Evolutionary conservation across 2,329 filamentous ascomycete genomes (phyloP), one percentile per base, ranked within the genome.

Genomic region (Fusarium sambucinum): DNA sequence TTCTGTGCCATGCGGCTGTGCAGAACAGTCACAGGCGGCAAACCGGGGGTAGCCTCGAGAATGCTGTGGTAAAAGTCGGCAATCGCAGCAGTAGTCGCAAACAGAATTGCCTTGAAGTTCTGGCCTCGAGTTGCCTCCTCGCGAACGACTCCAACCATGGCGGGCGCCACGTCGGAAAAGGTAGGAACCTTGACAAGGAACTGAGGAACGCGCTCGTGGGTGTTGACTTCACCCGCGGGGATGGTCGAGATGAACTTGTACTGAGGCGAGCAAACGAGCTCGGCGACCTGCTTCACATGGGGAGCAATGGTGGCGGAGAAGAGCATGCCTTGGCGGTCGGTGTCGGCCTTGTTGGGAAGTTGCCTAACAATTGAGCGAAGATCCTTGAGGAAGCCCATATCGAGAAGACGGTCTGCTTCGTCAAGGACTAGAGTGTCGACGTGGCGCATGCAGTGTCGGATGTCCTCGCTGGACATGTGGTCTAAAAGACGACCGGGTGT

Each of bases 211-310:
- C 87, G 85, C 64, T 92, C 83, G 75, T 96, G 92, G 1, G 92
- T 96, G 65, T 90, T 91, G 29, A 85, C 83, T 74, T 97, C 93
- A 72, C 93, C 88, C 14, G 90, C 86, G 57, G 87, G 83, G 37
- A 97, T 90, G 54, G 92, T 96, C 51, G 92, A 91, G 75, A 97
- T 90, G 78, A 91, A 94, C 76, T 92, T 89, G 84, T 95, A 96
- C 55, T 88, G 80, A 13, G 82, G 86, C 66, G 89, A 88, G 75
- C 96, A 86, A 3, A 90, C 92, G 45, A 86, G 77, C 40, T 86
- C 84, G 38, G 94, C 91, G 57, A 96, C 86, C 62, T 90, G 88
- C 75, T 94, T 86, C 54, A 97, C 91, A 76, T 95, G 93, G 25
- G 87, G 86, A 38, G 88, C 90, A 79, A 97, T 91, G 21, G 93